Conservation (phyloP, 345 rosid genomes). For the Cochlearia excelsa region DNA sequence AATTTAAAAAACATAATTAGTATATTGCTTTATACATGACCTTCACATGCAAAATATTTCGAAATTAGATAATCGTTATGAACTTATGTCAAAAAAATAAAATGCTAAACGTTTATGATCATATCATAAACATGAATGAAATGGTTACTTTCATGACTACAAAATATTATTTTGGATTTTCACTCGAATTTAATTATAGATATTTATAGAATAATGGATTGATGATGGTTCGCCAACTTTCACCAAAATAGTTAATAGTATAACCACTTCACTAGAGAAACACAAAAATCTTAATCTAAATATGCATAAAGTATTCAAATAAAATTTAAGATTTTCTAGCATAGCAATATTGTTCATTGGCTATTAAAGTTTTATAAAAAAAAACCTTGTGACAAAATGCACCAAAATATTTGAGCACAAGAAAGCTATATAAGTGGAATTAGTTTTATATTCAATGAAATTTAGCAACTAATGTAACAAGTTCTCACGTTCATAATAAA, state of each 20-base stretch:
- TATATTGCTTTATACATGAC: neutral
- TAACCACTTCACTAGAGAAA: constrained; percentile 20
- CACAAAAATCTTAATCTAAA: neutral
- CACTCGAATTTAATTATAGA: constrained; percentile 13
- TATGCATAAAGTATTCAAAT: no score
- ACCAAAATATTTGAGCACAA: neutral
- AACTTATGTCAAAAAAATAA: neutral
- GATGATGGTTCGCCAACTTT: constrained; percentile 34
- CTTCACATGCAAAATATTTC: constrained; percentile 24
- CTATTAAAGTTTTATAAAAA: neutral
- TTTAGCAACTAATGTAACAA: constrained; percentile 1
- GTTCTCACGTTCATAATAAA: neutral
- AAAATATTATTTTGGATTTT: constrained; percentile 11
- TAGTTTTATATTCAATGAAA: constrained; percentile 6
- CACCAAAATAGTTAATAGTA: neutral
- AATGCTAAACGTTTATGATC: constrained; percentile 8
- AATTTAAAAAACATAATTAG: no score
- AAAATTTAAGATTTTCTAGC: neutral
- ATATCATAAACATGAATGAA: constrained; percentile 23
- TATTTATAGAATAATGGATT: constrained; percentile 28
- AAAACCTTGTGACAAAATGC: neutral
- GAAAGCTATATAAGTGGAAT: constrained; percentile 9
- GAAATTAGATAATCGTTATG: constrained; percentile 4
- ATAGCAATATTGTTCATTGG: neutral
- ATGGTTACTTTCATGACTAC: neutral